phyloP scores from a whole-genome alignment of 2,329 filamentous ascomycete genomes.

The Pseudogymnoascus sp. region DNA sequence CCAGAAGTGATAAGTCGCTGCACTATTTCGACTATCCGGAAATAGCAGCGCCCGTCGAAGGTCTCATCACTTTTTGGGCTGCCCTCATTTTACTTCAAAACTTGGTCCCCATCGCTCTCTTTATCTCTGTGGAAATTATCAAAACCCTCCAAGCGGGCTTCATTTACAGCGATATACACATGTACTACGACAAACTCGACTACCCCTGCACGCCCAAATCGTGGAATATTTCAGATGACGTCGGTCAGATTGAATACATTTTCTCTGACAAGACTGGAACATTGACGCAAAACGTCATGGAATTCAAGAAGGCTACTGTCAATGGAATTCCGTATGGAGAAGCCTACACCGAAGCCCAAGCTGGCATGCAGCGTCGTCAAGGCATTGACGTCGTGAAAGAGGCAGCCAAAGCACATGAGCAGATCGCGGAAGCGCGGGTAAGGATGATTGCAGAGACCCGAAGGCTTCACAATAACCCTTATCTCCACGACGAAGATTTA shows the following conservation, averaged over 20 bases:
- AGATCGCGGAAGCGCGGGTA: constrained; percentile 71
- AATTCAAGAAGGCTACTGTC: constrained; percentile 97
- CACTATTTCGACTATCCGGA: constrained; percentile 81
- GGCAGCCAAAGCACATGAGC: constrained; percentile 58
- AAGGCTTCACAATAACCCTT: constrained; percentile 78
- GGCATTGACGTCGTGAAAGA: constrained; percentile 83
- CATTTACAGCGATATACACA: constrained; percentile 90
- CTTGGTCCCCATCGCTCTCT: constrained; percentile 94
- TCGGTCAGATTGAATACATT: constrained; percentile 98
- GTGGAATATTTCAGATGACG: constrained; percentile 97
- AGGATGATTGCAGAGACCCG: constrained; percentile 67
- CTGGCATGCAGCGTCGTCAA: constrained; percentile 87
- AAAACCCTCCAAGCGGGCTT: constrained; percentile 89
- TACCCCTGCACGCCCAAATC: constrained; percentile 95
- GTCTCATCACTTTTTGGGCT: constrained; percentile 96
- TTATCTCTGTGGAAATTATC: constrained; percentile 94
- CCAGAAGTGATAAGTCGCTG: constrained; percentile 63
- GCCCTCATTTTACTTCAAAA: constrained; percentile 95
- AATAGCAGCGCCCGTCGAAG: constrained; percentile 29
- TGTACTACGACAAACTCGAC: constrained; percentile 95
- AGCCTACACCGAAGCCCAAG: constrained; percentile 93
- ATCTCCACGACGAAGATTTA: constrained; percentile 78
- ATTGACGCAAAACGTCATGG: constrained; percentile 89
- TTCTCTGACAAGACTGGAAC: constrained; percentile 95
- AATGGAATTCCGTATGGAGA: constrained; percentile 96